Evolutionary conservation across 257 asterid species (phyloP), one percentile per base, ranked within the genome.

Genomic region (Solanum chmielewskii): DNA sequence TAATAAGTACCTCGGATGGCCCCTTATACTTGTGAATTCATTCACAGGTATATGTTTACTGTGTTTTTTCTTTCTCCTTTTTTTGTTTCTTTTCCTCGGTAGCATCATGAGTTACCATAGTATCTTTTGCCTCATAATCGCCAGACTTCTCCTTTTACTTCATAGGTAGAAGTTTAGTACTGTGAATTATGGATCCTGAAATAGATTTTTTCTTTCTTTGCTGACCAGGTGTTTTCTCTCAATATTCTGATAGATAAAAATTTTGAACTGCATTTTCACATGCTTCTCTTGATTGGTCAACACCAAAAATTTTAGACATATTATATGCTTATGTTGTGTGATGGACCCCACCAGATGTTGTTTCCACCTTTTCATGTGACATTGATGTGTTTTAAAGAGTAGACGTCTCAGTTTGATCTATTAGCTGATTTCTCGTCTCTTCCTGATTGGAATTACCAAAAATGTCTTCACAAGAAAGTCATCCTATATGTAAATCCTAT

Each of bases 21-120:
- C 69, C 89, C 81, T 95, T 83, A 89, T 94, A 88, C 97, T 91
- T 56, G 97, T 92, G 92, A 91, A 94, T 91, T 95, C 98, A 87
- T 88, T 90, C 49, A 45, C 96, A 68, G 93, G 88, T 87, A 39
- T 71, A 56, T 92, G 88, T 89, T 91, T 91, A 86, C 52, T 87
- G 86, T 86, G 90, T 85, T 88, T 89, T 90, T 89, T 93, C 91
- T 90, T 93, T 86, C 92, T 93, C 83, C 90, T 88, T 87, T 90
- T 91, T 81, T 81, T 74, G 93, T 88, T 87, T 90, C 89, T 88
- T 93, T 88, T 93, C 94, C 82, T 69, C 90, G 70, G 60, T 86
- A 73, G 88, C 89, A 87, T 81, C 85, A 45, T 73, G 92, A 89
- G 89, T 96, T 76, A 88, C 90, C 25, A 83, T 90, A 84, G 39